Evolutionary conservation across 495 filamentous ascomycete species (phyloP).

Genomic region (Poronia punctata): DNA sequence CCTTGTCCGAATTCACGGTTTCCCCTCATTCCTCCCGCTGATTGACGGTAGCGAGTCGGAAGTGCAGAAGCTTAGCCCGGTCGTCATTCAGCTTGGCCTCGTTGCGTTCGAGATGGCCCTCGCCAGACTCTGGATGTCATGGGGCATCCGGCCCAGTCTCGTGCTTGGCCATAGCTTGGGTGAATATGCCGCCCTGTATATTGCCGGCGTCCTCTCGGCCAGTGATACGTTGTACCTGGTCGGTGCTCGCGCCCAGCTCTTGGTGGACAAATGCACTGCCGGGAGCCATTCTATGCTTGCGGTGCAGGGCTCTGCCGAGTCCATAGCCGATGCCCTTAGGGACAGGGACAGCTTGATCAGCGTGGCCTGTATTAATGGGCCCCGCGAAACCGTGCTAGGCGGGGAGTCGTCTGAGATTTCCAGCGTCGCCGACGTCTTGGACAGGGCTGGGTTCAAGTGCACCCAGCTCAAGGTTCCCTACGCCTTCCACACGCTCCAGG

Average conservation of each 20-base stretch:
- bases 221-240: constrained; percentile 77
- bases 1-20: constrained; percentile 60
- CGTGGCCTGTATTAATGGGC: constrained; percentile 58
- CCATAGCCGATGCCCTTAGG: constrained; percentile 34
- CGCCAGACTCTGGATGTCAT: constrained; percentile 69
- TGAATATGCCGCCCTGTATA: constrained; percentile 81
- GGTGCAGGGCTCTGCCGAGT: constrained; percentile 38
- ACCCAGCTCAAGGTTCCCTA: constrained; percentile 66
- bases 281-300: constrained; percentile 68
- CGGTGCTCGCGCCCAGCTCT: constrained; percentile 68
- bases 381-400: constrained; percentile 53
- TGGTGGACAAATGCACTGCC: constrained; percentile 61
- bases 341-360: constrained; percentile 25
- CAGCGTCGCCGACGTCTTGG: constrained; percentile 51
- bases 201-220: constrained; percentile 70
- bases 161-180: constrained; percentile 83
- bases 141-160: constrained; percentile 67
- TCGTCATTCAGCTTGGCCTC: constrained; percentile 71
- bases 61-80: constrained; percentile 57
- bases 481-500: constrained; percentile 76
- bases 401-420: constrained; percentile 48
- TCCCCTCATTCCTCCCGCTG: constrained; percentile 60
- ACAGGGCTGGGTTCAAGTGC: constrained; percentile 53
- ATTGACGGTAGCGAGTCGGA: constrained; percentile 55
- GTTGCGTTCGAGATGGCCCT: constrained; percentile 81